Evolutionary conservation across 2,329 filamentous ascomycete species (phyloP), one percentile per base, ranked within the genome.

Genomic region (Colletotrichum echinochloae): DNA sequence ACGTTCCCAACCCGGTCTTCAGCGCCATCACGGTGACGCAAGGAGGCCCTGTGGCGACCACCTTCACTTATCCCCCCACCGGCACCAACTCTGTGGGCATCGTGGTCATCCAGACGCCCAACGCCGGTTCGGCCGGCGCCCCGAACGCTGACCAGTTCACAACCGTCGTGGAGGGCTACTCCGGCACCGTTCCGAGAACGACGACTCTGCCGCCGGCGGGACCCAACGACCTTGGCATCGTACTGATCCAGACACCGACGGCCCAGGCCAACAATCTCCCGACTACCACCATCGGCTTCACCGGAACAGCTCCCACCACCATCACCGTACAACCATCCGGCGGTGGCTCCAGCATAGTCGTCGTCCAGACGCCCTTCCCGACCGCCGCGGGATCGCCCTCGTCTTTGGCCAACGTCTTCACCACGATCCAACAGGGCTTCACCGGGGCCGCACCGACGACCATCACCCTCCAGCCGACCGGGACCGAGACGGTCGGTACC

Each of bases 71-170:
- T 28, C 41, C 44, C 18, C 69, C 69, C 9, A 49, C 69, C 6
- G 69, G 69, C 5, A 65, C 65, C 41, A 60, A 69, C 54, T 57
- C 69, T 1, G 65, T 65, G 18, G 69, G 69, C 16, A 37, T 70
- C 11, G 60, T 71, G 18, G 28, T 71, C 20, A 35, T 71, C 49
- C 69, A 71, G 65, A 64, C 65, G 56, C 69, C 69, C 12, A 69
- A 55, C n/a, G 48, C 55, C 46, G 60, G 49, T 33, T 46, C 54
- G 54, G 30, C 60, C 60, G 48, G 65, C 62, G 54, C 18, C 39
- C 33, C 65, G 16, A 39, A 28, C 35, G 48, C 33, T 51, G 65
- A 54, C 37, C 54, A 41, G 11, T 60, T 68, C 60, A 68, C 65
- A 16, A 71, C 68, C 16, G 7, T 71, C 12, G 46, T 65, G 18